Evolutionary conservation across 2,329 filamentous ascomycete genomes (phyloP).

Genomic region (Piedraia hortae): DNA sequence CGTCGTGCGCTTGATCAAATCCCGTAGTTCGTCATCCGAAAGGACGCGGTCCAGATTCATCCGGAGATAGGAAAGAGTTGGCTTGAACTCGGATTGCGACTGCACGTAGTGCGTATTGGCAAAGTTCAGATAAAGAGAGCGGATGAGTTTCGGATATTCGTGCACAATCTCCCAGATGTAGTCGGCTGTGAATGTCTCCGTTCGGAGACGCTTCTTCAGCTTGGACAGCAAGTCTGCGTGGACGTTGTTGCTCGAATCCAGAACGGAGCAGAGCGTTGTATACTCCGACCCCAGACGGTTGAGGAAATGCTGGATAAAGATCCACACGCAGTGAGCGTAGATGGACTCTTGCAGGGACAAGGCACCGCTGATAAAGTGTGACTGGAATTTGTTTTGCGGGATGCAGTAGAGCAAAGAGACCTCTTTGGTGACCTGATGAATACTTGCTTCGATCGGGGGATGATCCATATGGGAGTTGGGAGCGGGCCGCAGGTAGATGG

Average conservation of each 20-base stretch:
- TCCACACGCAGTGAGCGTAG: slow-evolving; percentile 91
- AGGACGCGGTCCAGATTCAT: slow-evolving; percentile 46
- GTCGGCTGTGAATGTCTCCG: slow-evolving; percentile 90
- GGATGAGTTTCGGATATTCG: slow-evolving; percentile 64
- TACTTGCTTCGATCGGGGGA: slow-evolving; percentile 75
- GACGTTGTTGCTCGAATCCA: slow-evolving; percentile 55
- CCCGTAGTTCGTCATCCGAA: slow-evolving; percentile 43
- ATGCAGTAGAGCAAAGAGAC: slow-evolving; percentile 92
- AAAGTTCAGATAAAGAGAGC: slow-evolving; percentile 72
- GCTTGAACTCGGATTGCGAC: slow-evolving; percentile 40
- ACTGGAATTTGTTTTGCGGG: slow-evolving; percentile 87
- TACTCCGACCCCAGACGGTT: slow-evolving; percentile 89
- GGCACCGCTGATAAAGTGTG: slow-evolving; percentile 58
- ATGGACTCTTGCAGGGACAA: slow-evolving; percentile 89
- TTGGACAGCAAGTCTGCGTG: slow-evolving; percentile 75
- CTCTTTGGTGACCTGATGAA: slow-evolving; percentile 98
- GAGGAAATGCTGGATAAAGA: slow-evolving; percentile 92
- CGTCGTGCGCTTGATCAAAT: slow-evolving; percentile 52
- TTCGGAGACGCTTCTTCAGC: slow-evolving; percentile 81
- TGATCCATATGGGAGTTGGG: slow-evolving; percentile 26
- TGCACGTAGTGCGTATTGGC: slow-evolving; percentile 61
- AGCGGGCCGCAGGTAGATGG: slow-evolving; percentile 64
- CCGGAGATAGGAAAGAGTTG: slow-evolving; percentile 38
- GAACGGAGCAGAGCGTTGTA: slow-evolving; percentile 51
- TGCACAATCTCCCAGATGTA: slow-evolving; percentile 96